phyloP scores from a whole-genome alignment of 164 flowering plant genomes.

The Berberis thunbergii region DNA sequence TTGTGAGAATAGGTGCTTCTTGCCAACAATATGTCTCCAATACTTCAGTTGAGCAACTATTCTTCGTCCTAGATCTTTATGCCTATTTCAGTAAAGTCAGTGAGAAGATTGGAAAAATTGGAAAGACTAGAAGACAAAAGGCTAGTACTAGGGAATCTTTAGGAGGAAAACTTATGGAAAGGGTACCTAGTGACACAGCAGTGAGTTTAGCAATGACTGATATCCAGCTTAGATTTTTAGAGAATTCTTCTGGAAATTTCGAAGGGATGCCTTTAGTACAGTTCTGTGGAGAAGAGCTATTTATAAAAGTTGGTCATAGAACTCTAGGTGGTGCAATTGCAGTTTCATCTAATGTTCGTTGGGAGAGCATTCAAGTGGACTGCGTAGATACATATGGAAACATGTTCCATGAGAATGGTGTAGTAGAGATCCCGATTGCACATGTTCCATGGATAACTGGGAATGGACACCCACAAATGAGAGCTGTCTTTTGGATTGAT shows the following conservation, averaged over 20 bases:
- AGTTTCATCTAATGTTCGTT: conserved; percentile 59
- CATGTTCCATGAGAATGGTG: conserved; percentile 23
- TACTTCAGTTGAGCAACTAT: conserved; percentile 87
- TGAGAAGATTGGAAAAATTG: conserved; percentile 57
- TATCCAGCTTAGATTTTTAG: conserved; percentile 74
- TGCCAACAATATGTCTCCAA: conserved; percentile 69
- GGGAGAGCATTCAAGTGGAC: conserved; percentile 71
- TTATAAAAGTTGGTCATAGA: conserved; percentile 64
- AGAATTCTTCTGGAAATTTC: conserved; percentile 36
- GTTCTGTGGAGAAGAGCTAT: conserved; percentile 65
- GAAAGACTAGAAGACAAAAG: conserved; percentile 35
- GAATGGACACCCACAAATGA: conserved; percentile 52
- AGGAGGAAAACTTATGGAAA: conserved; percentile 50
- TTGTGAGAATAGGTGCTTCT: conserved; percentile 76
- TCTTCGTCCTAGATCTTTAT: conserved; percentile 80
- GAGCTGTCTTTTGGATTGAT: conserved; percentile 84
- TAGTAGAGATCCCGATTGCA: conserved; percentile 14
- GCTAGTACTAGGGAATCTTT: conserved; percentile 17
- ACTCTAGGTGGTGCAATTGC: conserved; percentile 93
- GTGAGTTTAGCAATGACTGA: conserved; percentile 53
- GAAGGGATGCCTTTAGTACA: conserved; percentile 72
- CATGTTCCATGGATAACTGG: conserved; percentile 24
- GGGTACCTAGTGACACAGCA: conserved; percentile 90
- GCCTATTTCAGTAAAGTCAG: conserved; percentile 67
- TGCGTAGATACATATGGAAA: conserved; percentile 52